Evolutionary conservation across 306 rosid genomes (phyloP), one percentile per base, ranked within the genome.

Genomic region (Quercus berberidifolia): DNA sequence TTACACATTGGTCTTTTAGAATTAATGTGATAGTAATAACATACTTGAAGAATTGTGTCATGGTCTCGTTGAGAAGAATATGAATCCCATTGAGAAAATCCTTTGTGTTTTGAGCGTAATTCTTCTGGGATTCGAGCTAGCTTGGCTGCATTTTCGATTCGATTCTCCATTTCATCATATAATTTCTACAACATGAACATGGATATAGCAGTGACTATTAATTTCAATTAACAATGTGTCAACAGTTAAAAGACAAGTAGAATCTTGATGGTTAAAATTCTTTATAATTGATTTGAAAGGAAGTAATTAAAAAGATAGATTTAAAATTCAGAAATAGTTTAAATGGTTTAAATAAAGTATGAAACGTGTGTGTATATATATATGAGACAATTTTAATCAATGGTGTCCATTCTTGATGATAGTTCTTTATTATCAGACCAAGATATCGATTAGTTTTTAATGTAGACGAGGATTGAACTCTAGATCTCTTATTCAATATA

Each of bases 21-120:
- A 70, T n/a, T 10, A 49, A 55, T 72, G 63, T 72, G 69, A 57
- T 55, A 73, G 56, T 38, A 12, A 33, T 0, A 55, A 74, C 55
- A 75, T 84, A 92, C 98, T 71, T 85, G 92, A 79, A 94, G 87
- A 80, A 94, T 82, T 55, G 97, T 79, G 74, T 81, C 87, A 54
- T 94, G 98, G 82, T 94, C 93, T 52, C 83, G 91, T 26, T 28
- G 79, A 74, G 98, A 94, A 75, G 83, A 64, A 81, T 73, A 83
- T 3, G 94, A 79, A 28, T 86, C 84, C 97, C 98, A 92, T n/a
- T 82, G 82, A 75, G 92, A 86, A 82, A 94, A 92, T 35, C 85
- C 91, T 35, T 12, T 55, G 23, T 87, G 83, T 74, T 81, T 87
- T 15, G 76, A 79, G 54, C 69, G 85, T 52, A 74, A 74, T 60